These are phyloP conservation scores for Manihot esculenta DNA, from an alignment of 441 rosid species.

Conservation along the genomic window DNA sequence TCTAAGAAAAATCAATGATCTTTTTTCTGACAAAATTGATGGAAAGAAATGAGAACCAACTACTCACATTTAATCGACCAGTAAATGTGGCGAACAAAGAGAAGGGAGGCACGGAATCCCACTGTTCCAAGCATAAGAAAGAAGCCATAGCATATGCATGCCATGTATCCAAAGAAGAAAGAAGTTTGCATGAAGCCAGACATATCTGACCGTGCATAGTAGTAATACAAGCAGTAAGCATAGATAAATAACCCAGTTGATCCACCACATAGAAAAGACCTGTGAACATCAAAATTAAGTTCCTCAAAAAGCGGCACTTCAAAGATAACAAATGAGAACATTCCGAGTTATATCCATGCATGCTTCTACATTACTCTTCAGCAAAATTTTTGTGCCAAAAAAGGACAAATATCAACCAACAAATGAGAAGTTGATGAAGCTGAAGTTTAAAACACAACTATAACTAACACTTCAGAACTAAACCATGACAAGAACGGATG, in stretches of 20 bases:
- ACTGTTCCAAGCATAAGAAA: constrained; percentile 53
- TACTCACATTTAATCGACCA: constrained; percentile 58
- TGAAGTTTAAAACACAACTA: not conserved
- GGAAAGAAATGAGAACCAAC: not conserved
- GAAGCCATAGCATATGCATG: constrained; percentile 55
- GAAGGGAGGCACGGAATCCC: constrained; percentile 50
- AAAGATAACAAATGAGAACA: too few species aligned
- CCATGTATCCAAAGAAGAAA: constrained; percentile 61
- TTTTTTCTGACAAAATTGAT: not conserved
- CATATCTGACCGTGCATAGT: constrained; percentile 53
- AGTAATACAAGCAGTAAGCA: constrained; percentile 52
- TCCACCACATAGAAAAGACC: constrained; percentile 58
- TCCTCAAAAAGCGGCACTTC: too few species aligned
- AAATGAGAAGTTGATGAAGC: not conserved
- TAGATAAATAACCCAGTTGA: constrained; percentile 54
- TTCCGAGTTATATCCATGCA: not conserved
- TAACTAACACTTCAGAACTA: not conserved
- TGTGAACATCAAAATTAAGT: constrained; percentile 1
- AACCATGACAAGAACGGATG: not conserved
- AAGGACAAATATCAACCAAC: not conserved
- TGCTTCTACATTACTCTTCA: too few species aligned
- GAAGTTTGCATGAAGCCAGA: constrained; percentile 63
- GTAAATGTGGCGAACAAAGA: constrained; percentile 57
- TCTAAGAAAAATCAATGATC: constrained; percentile 11
- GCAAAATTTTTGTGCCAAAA: not conserved